phyloP scores from a whole-genome alignment of 805 yeast species.

The Candida nanaspora region DNA sequence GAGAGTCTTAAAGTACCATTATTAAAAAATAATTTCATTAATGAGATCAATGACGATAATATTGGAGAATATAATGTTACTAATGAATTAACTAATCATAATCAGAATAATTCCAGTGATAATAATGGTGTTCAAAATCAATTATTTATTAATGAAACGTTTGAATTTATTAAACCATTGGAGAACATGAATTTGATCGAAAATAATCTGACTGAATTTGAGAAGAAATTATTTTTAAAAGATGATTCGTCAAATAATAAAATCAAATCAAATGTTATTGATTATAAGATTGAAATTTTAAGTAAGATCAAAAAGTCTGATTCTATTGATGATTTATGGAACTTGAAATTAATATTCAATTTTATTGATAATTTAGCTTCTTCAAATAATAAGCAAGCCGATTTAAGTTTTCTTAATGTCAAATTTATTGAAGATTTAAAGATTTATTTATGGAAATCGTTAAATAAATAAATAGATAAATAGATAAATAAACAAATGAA shows the following conservation, averaged over 20 bases:
- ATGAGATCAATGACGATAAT: neutral
- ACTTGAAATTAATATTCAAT: conserved; percentile 52
- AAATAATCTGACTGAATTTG: conserved; percentile 14
- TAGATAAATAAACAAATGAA: neutral
- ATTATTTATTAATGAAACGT: no score
- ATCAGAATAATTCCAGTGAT: no score
- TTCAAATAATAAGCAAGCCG: conserved; percentile 12
- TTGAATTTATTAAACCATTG: conserved; percentile 8
- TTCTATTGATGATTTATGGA: conserved; percentile 53
- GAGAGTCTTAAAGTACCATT: conserved; percentile 20
- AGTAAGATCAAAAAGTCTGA: conserved; percentile 34
- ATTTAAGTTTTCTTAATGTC: conserved; percentile 36
- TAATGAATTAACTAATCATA: no score
- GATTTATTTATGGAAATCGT: conserved; percentile 30
- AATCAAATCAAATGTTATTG: conserved; percentile 38
- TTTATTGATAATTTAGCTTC: conserved; percentile 38
- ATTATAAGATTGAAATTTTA: conserved; percentile 46
- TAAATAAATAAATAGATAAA: neutral
- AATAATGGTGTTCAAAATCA: no score
- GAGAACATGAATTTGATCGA: conserved; percentile 12
- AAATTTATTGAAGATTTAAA: conserved; percentile 50
- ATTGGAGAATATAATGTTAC: no score
- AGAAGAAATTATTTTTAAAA: conserved; percentile 3
- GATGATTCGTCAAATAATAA: neutral
- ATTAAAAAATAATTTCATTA: neutral